Evolutionary conservation across 176 grass and related monocot genomes (phyloP), one percentile per base, ranked within the genome.

Genomic region (Cymbopogon citratus): DNA sequence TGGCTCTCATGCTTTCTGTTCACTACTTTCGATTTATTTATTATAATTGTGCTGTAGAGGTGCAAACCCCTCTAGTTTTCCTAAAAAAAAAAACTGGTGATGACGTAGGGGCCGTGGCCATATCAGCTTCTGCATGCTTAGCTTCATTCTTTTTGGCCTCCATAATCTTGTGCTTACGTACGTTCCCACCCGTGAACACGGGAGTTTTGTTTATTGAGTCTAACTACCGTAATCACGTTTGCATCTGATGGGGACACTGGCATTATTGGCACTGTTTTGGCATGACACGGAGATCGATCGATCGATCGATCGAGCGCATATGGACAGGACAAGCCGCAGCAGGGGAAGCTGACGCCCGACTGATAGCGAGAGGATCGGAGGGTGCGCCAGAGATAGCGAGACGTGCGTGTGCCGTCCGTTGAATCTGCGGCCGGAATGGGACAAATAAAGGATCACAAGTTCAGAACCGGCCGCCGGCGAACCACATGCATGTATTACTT

Each of bases 361-460:
- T 41, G 36, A 26, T 56, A 3, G 27, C n/a, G 46, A 66, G 56
- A 62, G 1, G 2, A 33, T n/a, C n/a, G n/a, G n/a, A n/a, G n/a
- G 75, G 38, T 61, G 23, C 29, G 64, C 33, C 46, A 74, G 60
- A 45, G 71, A 75, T 31, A 54, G 34, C 41, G 60, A 26, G 23
- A 21, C 41, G 54, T 25, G 56, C 9, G 66, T 19, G 66, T 19
- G 71, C 66, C 85, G 52, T 40, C 79, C 73, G 79, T 87, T 40
- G 40, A 87, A 64, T 45, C 52, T 19, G 75, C 31, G 24, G 38
- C 63, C 23, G 35, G 33, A 34, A 0, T 4, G 51, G 56, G 52
- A 61, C 63, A 69, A 6, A 66, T 33, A 3, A 33, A 33, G 15
- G 12, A 8, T 31, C 12, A n/a, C n/a, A n/a, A n/a, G n/a, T n/a